These are phyloP conservation scores for Marchantia polymorpha DNA, from an alignment of 225 moss, liverwort and hornwort genomes.

Conservation along the genomic window DNA sequence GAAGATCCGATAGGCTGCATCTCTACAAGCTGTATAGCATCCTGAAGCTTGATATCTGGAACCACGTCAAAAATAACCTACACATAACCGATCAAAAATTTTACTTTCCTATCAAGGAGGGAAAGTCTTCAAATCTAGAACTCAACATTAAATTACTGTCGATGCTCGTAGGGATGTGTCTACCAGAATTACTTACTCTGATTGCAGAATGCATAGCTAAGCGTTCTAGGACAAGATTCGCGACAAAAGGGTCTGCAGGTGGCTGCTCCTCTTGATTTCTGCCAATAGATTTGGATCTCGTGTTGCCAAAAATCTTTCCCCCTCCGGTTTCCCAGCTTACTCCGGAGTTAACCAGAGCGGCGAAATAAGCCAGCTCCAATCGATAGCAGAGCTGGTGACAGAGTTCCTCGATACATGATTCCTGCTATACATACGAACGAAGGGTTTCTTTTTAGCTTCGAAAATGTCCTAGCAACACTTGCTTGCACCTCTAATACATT, in stretches of 20 bases:
- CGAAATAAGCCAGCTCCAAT: conserved; percentile 88
- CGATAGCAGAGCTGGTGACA: conserved; percentile 93
- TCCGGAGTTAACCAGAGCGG: conserved; percentile 59
- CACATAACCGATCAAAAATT: conserved; percentile 9
- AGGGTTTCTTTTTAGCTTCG: not conserved
- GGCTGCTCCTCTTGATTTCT: conserved; percentile 56
- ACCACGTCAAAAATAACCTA: conserved; percentile 88
- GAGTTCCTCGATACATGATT: conserved; percentile 83
- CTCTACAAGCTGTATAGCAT: conserved; percentile 67
- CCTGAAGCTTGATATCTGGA: conserved; percentile 71
- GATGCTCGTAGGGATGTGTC: too few relatives aligned
- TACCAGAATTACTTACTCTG: conserved; percentile 44
- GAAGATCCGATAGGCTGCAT: conserved; percentile 80
- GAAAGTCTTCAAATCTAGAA: not conserved
- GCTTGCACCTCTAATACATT: not conserved
- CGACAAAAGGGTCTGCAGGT: conserved; percentile 82
- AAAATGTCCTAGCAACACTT: not conserved
- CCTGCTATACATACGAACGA: conserved; percentile 38
- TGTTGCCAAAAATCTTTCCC: conserved; percentile 57
- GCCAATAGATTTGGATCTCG: conserved; percentile 43
- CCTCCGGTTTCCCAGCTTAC: conserved; percentile 51
- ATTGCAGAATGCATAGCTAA: conserved; percentile 85
- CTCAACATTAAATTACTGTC: not conserved
- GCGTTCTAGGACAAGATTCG: conserved; percentile 98
- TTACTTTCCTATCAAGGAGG: too few relatives aligned